Evolutionary conservation across 129 eudicot genomes (phyloP).

Genomic region (Tagetes erecta): DNA sequence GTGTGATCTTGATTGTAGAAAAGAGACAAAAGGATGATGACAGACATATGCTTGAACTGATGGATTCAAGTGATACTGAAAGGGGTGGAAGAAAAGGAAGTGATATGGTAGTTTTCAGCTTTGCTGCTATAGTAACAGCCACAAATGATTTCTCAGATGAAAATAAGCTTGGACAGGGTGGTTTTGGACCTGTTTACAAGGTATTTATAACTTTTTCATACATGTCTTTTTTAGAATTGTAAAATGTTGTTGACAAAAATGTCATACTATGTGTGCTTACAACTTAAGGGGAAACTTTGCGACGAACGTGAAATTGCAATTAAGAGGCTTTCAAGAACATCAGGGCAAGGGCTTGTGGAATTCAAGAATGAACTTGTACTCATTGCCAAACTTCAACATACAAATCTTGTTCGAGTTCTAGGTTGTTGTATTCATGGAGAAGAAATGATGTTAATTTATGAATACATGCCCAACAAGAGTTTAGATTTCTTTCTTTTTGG

Average conservation of each 20-base stretch:
- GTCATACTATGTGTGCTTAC: no score
- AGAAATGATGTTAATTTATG: slow-evolving; percentile 39
- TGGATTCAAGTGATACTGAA: slow-evolving; percentile 16
- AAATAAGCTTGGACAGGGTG: slow-evolving; percentile 58
- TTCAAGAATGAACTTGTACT: slow-evolving; percentile 46
- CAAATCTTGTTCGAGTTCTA: slow-evolving; percentile 40
- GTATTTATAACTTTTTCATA: no score
- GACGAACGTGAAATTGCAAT: slow-evolving; percentile 35
- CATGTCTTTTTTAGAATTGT: no score
- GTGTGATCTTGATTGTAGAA: slow-evolving; percentile 21
- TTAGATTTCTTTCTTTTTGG: slow-evolving; percentile 50
- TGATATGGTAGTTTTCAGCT: slow-evolving; percentile 40
- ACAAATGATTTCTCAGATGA: slow-evolving; percentile 40
- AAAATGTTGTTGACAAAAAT: no score
- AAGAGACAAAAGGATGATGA: slow-evolving; percentile 12
- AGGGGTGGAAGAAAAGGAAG: slow-evolving; percentile 36
- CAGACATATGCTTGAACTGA: slow-evolving; percentile 26
- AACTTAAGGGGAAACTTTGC: slow-evolving; percentile 33
- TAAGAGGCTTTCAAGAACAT: slow-evolving; percentile 35
- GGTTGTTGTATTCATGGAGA: slow-evolving; percentile 39
- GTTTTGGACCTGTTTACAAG: slow-evolving; percentile 32
- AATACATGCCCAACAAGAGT: slow-evolving; percentile 49
- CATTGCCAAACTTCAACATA: slow-evolving; percentile 41
- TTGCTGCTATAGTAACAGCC: slow-evolving; percentile 35
- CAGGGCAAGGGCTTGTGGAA: slow-evolving; percentile 39